Percentiles rank a stretch among this genome's conserved stretches.
These are phyloP conservation scores for Penicillium maclennaniae DNA, from an alignment of 495 filamentous ascomycete species.

Conservation along the genomic window DNA sequence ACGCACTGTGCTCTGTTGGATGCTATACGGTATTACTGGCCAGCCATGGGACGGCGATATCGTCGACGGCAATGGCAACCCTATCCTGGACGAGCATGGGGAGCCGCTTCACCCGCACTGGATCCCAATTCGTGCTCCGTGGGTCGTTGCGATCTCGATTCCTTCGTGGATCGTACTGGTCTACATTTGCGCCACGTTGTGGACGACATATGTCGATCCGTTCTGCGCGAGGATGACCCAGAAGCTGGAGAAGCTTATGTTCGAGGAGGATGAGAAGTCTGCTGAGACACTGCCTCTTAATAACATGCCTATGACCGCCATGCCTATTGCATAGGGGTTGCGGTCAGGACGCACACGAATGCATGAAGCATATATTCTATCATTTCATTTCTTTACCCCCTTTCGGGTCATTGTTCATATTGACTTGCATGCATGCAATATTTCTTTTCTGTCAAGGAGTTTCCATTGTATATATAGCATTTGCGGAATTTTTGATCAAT, in stretches of 20 bases:
- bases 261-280: conserved; percentile 49
- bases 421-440: neutral
- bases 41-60: conserved; percentile 44
- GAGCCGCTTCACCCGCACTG: conserved; percentile 29
- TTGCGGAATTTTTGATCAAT: neutral
- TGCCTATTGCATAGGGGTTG: neutral
- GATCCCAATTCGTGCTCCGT: conserved; percentile 33
- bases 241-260: conserved; percentile 52
- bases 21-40: conserved; percentile 56
- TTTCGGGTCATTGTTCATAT: neutral
- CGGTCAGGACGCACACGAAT: neutral
- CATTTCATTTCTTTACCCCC: neutral
- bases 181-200: conserved; percentile 53
- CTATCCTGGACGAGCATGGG: conserved; percentile 40
- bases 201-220: conserved; percentile 63
- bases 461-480: neutral
- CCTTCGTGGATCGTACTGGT: conserved; percentile 55
- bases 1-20: conserved; percentile 59
- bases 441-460: neutral
- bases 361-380: neutral
- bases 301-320: conserved; percentile 27
- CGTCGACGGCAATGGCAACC: conserved; percentile 46
- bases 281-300: conserved; percentile 34
- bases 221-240: conserved; percentile 62
- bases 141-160: conserved; percentile 47